A percentile compares a stretch with the other conserved stretches of the same genome.
phyloP scores from a whole-genome alignment of 306 rosid genomes.

The Glycine soja region DNA sequence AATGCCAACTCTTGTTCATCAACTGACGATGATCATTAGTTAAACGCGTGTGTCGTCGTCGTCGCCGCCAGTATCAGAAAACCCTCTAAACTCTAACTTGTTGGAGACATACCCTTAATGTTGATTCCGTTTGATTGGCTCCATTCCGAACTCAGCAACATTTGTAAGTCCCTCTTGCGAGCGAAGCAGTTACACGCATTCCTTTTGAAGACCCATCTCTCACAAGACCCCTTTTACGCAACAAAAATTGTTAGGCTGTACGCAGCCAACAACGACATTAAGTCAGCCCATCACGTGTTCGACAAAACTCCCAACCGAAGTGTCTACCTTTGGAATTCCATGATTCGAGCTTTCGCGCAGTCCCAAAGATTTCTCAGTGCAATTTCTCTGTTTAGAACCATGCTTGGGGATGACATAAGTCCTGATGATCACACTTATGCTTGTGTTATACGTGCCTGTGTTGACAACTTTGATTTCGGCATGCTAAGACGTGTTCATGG shows the following conservation, averaged over 20 bases:
- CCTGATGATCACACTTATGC: slow-evolving; percentile 66
- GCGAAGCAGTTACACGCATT: slow-evolving; percentile 72
- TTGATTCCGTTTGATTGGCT: slow-evolving; percentile 55
- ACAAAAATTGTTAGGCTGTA: slow-evolving; percentile 67
- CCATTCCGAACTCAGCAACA: slow-evolving; percentile 58
- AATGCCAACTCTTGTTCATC: no score
- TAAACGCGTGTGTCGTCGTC: neutral
- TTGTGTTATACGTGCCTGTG: slow-evolving; percentile 52
- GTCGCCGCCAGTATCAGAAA: neutral
- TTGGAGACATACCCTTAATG: slow-evolving; percentile 28
- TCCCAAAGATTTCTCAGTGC: slow-evolving; percentile 61
- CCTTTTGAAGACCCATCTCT: slow-evolving; percentile 61
- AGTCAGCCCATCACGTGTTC: slow-evolving; percentile 67
- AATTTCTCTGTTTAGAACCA: slow-evolving; percentile 61
- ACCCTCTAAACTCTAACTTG: neutral
- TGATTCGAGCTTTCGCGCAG: slow-evolving; percentile 79
- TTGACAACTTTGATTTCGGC: slow-evolving; percentile 53
- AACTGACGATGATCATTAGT: neutral
- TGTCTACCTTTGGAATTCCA: slow-evolving; percentile 85
- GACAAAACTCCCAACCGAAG: slow-evolving; percentile 64
- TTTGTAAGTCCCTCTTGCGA: slow-evolving; percentile 60
- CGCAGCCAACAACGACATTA: slow-evolving; percentile 54
- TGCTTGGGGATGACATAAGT: slow-evolving; percentile 56
- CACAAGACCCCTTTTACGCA: slow-evolving; percentile 75
- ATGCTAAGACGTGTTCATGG: slow-evolving; percentile 55